Conservation (phyloP, 2,329 filamentous ascomycete genomes). For the Fusarium tricinctum region DNA sequence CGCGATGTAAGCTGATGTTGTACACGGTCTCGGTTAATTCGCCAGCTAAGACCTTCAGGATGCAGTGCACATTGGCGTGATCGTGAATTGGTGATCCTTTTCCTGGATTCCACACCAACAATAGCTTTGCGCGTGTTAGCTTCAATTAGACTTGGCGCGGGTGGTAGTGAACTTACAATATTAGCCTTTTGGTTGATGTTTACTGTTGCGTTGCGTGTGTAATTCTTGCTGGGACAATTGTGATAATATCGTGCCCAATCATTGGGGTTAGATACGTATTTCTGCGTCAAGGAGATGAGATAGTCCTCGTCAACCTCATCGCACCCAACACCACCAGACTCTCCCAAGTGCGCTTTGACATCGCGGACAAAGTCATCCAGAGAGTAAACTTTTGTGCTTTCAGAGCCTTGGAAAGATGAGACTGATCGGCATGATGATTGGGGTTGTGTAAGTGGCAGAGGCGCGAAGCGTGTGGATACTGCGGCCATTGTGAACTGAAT, state of each 20-base stretch:
- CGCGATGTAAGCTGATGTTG: slow-evolving; percentile 12
- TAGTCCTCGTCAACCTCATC: slow-evolving; percentile 20
- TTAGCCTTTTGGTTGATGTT: slow-evolving; percentile 24
- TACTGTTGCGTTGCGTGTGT: slow-evolving; percentile 9
- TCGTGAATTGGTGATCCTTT: slow-evolving; percentile 24
- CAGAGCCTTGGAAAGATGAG: not conserved
- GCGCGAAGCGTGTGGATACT: slow-evolving; percentile 8
- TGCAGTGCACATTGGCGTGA: slow-evolving; percentile 23
- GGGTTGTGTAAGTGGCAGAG: slow-evolving; percentile 7
- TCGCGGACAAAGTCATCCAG: not conserved
- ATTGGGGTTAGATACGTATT: slow-evolving; percentile 17
- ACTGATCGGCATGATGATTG: not conserved
- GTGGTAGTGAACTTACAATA: not conserved
- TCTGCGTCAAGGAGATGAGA: slow-evolving; percentile 1
- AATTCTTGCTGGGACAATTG: slow-evolving; percentile 20
- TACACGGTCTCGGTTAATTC: slow-evolving; percentile 22
- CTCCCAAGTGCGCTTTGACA: not conserved
- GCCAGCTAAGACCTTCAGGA: slow-evolving; percentile 16
- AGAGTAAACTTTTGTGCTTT: not conserved
- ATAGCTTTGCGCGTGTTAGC: not conserved
- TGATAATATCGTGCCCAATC: slow-evolving; percentile 24
- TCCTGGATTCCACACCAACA: slow-evolving; percentile 23
- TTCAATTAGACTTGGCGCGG: accelerated
- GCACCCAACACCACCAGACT: slow-evolving; percentile 12
- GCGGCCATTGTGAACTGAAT: slow-evolving; percentile 20